Evolutionary conservation across 2,329 filamentous ascomycete genomes (phyloP), one percentile per base, ranked within the genome.

Genomic region (Neofusicoccum kwambonambiense): DNA sequence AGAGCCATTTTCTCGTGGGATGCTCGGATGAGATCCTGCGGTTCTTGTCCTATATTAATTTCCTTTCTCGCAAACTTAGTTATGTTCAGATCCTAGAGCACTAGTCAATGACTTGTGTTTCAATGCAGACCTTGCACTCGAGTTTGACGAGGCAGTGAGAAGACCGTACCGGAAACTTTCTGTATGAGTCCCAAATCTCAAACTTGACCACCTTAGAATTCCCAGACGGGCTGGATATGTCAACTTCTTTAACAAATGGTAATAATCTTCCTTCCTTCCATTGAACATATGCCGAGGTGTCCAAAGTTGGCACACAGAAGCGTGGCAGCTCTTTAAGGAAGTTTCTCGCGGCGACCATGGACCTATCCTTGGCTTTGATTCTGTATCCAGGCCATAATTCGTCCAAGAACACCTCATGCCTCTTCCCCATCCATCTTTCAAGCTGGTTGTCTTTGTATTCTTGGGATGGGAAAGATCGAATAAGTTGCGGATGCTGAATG

Each of bases 401-500:
- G 6, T 22, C 7, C 12, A 50, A 5, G 22, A 50, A 27, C 1
- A 15, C 47, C 2, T 50, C 15, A 2, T 19, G 47, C 3, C 3
- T 13, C 9, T 50, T 31, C 4, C 22, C 47, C 4, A 50, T 31
- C 47, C 22, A 50, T 1, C 3, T 2, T 39, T 41, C 51, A 3
- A 50, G 47, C 2, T n/a, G 41, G 19, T 17, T 37, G 34, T 67
- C 66, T 27, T 37, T 62, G 11, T 35, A 22, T 8, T 65, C 44
- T 13, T 51, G 37, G 22, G 62, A 47, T 4, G 57, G 27, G 17
- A 67, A 67, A 15, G 57, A 62, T n/a, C 63, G 52, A 22, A 67
- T 65, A 39, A 67, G 50, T 8, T 61, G 15, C 3, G 65, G 65
- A 54, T 65, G 63, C 13, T 47, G 45, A 41, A 65, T 49, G 37